Percentiles rank a stretch among this genome's conserved stretches.
phyloP scores from a whole-genome alignment of 495 filamentous ascomycete genomes.

The Chlorociboria aeruginascens region DNA sequence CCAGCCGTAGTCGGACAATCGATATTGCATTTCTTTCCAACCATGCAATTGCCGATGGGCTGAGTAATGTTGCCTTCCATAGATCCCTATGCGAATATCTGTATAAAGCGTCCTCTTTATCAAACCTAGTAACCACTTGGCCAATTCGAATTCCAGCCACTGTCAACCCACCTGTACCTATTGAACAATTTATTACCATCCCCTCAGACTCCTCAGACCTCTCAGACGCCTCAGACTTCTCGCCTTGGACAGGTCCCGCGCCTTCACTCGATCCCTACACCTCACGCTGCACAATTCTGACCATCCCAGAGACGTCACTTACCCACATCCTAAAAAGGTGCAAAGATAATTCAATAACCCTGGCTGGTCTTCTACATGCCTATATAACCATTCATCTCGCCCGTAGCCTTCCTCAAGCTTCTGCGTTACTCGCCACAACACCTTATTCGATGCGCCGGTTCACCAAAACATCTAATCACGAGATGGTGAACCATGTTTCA shows the following conservation, averaged over 20 bases:
- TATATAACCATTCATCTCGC: slow-evolving; percentile 12
- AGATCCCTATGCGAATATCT: slow-evolving; percentile 12
- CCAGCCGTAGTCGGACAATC: background rate
- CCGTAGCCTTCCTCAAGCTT: slow-evolving; percentile 1
- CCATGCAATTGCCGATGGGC: slow-evolving; percentile 18
- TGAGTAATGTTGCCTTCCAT: slow-evolving; percentile 16
- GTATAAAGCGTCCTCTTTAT: background rate
- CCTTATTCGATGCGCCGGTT: slow-evolving; percentile 9
- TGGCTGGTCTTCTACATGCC: slow-evolving; percentile 19
- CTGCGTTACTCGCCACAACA: slow-evolving; percentile 6
- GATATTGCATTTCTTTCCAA: slow-evolving; percentile 18
- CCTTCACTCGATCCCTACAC: background rate
- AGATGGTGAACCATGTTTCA: slow-evolving; percentile 18
- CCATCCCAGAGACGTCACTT: background rate
- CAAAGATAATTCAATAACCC: slow-evolving; percentile 11
- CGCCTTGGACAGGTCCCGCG: background rate
- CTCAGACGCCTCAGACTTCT: background rate
- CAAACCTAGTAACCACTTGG: background rate
- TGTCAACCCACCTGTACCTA: background rate
- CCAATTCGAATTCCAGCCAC: background rate
- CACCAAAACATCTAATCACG: slow-evolving; percentile 5
- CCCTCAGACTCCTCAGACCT: background rate
- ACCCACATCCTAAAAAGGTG: slow-evolving; percentile 4
- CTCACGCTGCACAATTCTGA: background rate
- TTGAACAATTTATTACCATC: background rate